Base-by-base conservation (phyloP, 306 rosid species). In the Datisca glomerata region DNA sequence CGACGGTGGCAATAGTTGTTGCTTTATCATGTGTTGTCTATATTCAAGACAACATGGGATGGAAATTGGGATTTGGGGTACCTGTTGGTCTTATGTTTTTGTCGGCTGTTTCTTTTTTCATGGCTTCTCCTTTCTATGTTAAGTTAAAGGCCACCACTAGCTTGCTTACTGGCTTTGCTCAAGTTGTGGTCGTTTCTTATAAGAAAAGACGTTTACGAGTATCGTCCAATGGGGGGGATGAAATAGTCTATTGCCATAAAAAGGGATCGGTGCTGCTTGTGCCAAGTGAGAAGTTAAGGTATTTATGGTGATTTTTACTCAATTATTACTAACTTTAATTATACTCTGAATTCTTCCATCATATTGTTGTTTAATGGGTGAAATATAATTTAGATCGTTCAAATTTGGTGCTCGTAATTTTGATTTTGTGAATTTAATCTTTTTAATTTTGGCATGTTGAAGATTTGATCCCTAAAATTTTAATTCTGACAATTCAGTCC, bases 11-110 rank as follows among this genome's bases (percentile, higher is more conserved):
- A 12, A 8, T 42, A 22, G 43, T 45, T 6, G 0, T 55, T 8
- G 57, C 57, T 12, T 6, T 47, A 14, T 21, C 63, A 9, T 15
- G 45, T 12, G 15, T 55, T 2, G 63, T 48, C 10, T 63, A 63
- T 27, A 25, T 63, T 41, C 69, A 63, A 36, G 63, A 63, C 11
- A 39, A 37, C 3, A 3, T 47, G 45, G 69, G 69, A 8, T 63
- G 69, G 69, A 36, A 6, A 0, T n/a, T 63, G 41, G 69, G 69
- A 4, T 63, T 63, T 43, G 69, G 69, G 19, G 20, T 63, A n/a
- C 63, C 69, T 35, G 47, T 8, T 8, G 2, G 12, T 8, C 41
- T 48, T 7, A 63, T 63, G 69, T 48, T 49, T 33, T 21, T 63
- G 10, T 33, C 63, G 8, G 10, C 21, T 3, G 1, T 47, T 8